Base-by-base conservation (phyloP, 148 eudicot genomes). In the Vaccinium vitisidaea region DNA sequence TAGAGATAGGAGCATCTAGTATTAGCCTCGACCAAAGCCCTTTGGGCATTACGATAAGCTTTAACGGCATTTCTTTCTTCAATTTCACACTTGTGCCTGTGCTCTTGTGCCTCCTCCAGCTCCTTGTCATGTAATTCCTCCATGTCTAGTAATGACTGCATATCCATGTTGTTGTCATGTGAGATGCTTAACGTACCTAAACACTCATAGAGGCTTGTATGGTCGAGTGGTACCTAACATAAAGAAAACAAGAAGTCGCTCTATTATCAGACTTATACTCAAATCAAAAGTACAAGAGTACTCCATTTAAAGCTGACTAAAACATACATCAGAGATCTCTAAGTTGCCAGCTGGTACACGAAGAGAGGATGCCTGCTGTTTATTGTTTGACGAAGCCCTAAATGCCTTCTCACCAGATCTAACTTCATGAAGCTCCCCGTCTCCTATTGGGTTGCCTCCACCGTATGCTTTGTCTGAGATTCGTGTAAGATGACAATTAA, bases 51-150 rank as follows among this genome's bases (percentile, higher is more conserved):
- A 46, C 93, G 95, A 74, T 90, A 94, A 83, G 91, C 90, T 83
- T 86, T 90, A 23, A 90, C 87, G 83, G 98, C 98, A 83, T 87
- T 92, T 85, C 91, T 90, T 87, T 94, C 98, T 82, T 94, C 95
- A 79, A 91, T 77, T 89, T 94, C 98, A 86, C 98, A 93, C 83
- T 86, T 90, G 58, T 83, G 92, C 52, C 98, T 91, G 81, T 90
- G 88, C 85, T 91, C 95, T 83, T 92, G 98, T 50, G 95, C 98
- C 87, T 91, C 92, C 83, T 94, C 95, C 86, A 94, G 87, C 90
- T 92, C 93, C 85, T 93, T 94, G 79, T 94, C 94, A 83, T 90
- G 90, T 86, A 88, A 87, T 61, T 91, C 95, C 84, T 91, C 98
- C 21, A 87, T 21, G 50, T 92, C 91, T 77, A 94, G 67, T 58